Conservation (phyloP, 2,329 filamentous ascomycete genomes). For the Diaporthe sp. region DNA sequence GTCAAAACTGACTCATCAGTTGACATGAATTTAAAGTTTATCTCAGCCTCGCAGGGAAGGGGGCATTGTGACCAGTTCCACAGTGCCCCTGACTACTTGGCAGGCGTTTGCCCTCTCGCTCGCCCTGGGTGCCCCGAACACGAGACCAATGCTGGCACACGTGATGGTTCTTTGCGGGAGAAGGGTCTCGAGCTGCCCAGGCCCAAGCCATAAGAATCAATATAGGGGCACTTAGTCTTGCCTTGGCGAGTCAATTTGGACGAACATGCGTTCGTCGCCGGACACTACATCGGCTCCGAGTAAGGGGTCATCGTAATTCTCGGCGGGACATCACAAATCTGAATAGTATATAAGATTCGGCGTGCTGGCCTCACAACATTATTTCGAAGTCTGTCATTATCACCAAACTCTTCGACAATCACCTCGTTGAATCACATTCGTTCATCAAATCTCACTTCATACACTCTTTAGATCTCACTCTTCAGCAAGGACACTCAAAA, state of each 20-base stretch:
- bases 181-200: background rate
- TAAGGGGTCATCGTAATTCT: background rate
- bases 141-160: background rate
- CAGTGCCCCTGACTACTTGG: slow-evolving; percentile 3
- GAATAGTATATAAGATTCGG: background rate
- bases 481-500: too few relatives aligned
- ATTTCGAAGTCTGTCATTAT: background rate
- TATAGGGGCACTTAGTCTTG: background rate
- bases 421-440: background rate
- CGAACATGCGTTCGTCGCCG: slow-evolving; percentile 4
- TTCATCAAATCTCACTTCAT: background rate
- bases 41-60: slow-evolving; percentile 20
- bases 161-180: background rate
- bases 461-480: background rate
- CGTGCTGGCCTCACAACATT: background rate
- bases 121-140: background rate
- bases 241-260: background rate
- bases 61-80: background rate
- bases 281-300: slow-evolving; percentile 1
- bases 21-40: slow-evolving; percentile 8
- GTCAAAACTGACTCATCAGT: slow-evolving; percentile 15
- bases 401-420: background rate
- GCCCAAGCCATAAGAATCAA: background rate
- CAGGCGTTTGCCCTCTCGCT: background rate
- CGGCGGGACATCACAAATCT: background rate